A percentile compares a stretch with the other conserved stretches of the same genome.
Conservation (phyloP, 2,329 filamentous ascomycete species). For the Aspergillus tubingensis region DNA sequence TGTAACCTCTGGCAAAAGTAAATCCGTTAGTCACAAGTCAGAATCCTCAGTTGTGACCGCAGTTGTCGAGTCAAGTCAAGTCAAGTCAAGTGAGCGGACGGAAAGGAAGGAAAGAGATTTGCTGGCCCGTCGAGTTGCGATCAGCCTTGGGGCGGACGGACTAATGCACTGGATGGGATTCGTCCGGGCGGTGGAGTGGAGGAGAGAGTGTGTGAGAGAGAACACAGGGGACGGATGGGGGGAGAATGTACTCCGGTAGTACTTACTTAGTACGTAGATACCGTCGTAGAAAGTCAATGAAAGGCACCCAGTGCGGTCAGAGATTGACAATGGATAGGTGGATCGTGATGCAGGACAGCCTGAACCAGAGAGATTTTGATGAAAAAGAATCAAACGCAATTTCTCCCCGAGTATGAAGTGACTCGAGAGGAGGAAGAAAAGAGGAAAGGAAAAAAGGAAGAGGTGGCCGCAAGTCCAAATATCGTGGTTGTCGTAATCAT, state of each 20-base stretch:
- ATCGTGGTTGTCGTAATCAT: background rate
- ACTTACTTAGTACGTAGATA: background rate
- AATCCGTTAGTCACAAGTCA: constrained; percentile 8
- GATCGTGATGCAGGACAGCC: background rate
- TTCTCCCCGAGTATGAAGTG: background rate
- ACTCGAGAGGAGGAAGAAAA: background rate
- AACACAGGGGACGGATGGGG: background rate
- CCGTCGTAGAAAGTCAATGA: background rate
- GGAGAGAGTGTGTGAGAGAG: background rate
- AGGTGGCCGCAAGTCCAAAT: background rate
- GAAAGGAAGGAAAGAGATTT: constrained; percentile 20
- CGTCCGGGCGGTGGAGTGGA: constrained; percentile 15
- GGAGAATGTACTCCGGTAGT: background rate
- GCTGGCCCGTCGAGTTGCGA: constrained; percentile 16
- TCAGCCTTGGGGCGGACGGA: constrained; percentile 19
- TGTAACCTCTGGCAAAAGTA: background rate
- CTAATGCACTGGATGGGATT: constrained; percentile 19
- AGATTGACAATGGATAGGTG: constrained; percentile 4
- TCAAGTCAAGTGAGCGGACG: background rate
- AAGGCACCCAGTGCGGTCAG: background rate
- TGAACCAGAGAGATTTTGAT: background rate
- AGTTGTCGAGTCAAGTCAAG: background rate
- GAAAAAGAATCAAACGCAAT: background rate
- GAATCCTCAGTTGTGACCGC: background rate
- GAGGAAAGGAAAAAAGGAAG: background rate